A percentile compares a stretch with the other conserved stretches of the same genome.
phyloP scores from a whole-genome alignment of 176 grass and related monocot species.

The Musa schizocarpa region DNA sequence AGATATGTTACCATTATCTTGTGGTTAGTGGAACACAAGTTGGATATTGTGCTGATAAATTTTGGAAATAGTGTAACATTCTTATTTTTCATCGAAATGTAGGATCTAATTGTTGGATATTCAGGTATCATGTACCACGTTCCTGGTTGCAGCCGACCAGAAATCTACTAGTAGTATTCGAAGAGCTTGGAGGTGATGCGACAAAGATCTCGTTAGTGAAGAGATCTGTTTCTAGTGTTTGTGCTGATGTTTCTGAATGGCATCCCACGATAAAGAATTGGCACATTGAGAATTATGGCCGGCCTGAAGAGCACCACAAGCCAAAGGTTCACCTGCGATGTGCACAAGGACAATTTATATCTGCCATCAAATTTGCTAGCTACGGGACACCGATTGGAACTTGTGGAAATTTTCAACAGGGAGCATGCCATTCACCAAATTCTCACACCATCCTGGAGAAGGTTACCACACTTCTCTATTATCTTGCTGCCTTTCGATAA shows the following conservation, averaged over 20 bases:
- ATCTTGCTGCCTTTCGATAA: not conserved
- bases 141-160: constrained; percentile 75
- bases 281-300: constrained; percentile 62
- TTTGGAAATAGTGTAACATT: not conserved
- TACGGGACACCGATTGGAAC: constrained; percentile 90
- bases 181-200: constrained; percentile 89
- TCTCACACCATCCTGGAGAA: constrained; percentile 68
- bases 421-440: constrained; percentile 64
- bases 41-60: no score
- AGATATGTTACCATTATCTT: no score
- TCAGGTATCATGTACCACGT: constrained; percentile 90
- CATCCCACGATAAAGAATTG: constrained; percentile 88
- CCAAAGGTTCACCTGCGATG: constrained; percentile 79
- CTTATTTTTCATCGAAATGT: not conserved
- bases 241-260: constrained; percentile 87
- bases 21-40: no score
- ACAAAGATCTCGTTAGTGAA: constrained; percentile 69
- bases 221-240: constrained; percentile 73
- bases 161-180: constrained; percentile 87
- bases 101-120: constrained; percentile 4
- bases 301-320: constrained; percentile 34
- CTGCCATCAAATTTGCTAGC: constrained; percentile 96
- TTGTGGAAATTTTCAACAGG: constrained; percentile 83
- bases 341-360: constrained; percentile 64
- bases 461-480: constrained; percentile 27